Evolutionary conservation across 176 grass and related monocot genomes (phyloP).

Genomic region (Alopecurus myosuroides): DNA sequence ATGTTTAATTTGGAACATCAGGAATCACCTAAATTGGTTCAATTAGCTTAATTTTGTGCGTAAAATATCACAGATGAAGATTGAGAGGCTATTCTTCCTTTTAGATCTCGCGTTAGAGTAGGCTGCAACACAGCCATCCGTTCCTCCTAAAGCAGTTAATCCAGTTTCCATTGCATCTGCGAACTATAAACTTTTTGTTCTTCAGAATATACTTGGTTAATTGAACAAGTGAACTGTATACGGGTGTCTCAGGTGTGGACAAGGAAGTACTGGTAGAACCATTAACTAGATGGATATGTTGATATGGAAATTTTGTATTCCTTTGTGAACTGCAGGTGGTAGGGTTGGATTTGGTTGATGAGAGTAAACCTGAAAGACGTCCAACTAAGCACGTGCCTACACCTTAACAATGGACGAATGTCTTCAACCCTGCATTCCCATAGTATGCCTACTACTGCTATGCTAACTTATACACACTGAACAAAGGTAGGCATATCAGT

Average conservation of each 20-base stretch:
- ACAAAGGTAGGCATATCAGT: constrained; percentile 67
- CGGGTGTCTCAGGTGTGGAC: neutral
- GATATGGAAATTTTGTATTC: neutral
- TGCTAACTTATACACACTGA: constrained; percentile 90
- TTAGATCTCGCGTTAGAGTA: neutral
- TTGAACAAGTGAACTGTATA: neutral
- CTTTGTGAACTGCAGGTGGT: constrained; percentile 54
- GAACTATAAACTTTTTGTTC: constrained; percentile 10
- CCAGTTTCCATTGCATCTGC: neutral
- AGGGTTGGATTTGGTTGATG: constrained; percentile 97
- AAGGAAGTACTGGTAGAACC: neutral
- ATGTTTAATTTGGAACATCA: neutral
- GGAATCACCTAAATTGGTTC: neutral
- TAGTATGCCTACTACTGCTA: constrained; percentile 99
- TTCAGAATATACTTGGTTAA: neutral
- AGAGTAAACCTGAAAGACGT: constrained; percentile 96
- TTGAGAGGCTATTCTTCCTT: neutral
- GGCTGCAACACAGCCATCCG: neutral
- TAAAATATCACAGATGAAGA: neutral
- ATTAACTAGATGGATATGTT: neutral
- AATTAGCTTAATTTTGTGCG: neutral
- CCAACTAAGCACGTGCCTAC: constrained; percentile 99
- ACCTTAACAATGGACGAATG: constrained; percentile 91
- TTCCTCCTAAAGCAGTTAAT: neutral
- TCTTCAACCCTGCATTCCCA: constrained; percentile 96